Percentiles rank a stretch among this genome's conserved stretches.
Evolutionary conservation across 2,329 filamentous ascomycete genomes (phyloP).

Genomic region (Calonectria fujianensis): DNA sequence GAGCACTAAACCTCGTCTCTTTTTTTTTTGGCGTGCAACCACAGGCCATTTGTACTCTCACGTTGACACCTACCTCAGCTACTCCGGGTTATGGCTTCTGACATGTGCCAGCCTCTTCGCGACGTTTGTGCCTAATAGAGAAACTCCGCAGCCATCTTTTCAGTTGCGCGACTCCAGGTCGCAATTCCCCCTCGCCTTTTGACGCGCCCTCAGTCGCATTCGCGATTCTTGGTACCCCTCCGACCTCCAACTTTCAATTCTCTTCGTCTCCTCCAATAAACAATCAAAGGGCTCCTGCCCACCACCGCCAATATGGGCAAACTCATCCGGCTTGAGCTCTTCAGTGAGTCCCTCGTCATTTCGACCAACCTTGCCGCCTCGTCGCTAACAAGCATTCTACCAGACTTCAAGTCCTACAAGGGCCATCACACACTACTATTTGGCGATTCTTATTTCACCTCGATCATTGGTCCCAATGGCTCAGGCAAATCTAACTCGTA

Average conservation of each 20-base stretch:
- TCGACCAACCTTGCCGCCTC: conserved; percentile 22
- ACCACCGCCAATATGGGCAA: conserved; percentile 85
- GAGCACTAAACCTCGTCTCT: conserved; percentile 42
- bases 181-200: conserved; percentile 46
- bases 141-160: conserved; percentile 21
- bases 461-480: conserved; percentile 99
- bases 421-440: conserved; percentile 96
- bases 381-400: conserved; percentile 60
- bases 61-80: conserved; percentile 29
- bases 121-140: conserved; percentile 33
- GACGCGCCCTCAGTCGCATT: conserved; percentile 53
- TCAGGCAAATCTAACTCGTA: conserved; percentile 99
- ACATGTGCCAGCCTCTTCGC: conserved; percentile 35
- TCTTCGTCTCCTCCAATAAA: conserved; percentile 35
- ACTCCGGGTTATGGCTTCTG: conserved; percentile 24
- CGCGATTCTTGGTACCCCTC: conserved; percentile 46
- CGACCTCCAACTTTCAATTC: conserved; percentile 37
- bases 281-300: conserved; percentile 45
- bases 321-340: conserved; percentile 94
- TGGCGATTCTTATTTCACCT: conserved; percentile 98
- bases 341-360: conserved; percentile 76
- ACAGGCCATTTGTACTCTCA: conserved; percentile 33
- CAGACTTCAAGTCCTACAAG: conserved; percentile 99
- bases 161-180: conserved; percentile 47
- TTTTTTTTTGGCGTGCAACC: conserved; percentile 45